Percentiles rank a stretch among this genome's conserved stretches.
These are phyloP conservation scores for Solioccasus polychromus DNA, from an alignment of 768 basidiomycete species.

Conservation along the genomic window DNA sequence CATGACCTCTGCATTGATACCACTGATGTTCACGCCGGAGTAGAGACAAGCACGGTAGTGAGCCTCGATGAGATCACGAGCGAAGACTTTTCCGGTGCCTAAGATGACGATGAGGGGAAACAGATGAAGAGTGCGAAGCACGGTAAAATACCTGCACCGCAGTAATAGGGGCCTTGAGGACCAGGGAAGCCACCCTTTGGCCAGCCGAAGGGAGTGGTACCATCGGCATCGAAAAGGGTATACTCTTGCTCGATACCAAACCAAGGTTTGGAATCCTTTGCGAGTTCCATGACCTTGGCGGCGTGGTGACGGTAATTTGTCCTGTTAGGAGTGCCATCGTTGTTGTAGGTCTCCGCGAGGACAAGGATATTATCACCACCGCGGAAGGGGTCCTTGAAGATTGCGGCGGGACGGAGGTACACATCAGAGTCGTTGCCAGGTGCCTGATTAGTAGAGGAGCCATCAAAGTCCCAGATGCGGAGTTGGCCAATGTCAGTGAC, in stretches of 20 bases:
- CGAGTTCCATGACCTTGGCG: conserved; percentile 93
- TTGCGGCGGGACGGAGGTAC: conserved; percentile 94
- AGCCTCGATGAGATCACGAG: conserved; percentile 97
- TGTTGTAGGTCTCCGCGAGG: conserved; percentile 97
- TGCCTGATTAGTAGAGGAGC: conserved; percentile 96
- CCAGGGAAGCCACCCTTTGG: conserved; percentile 99
- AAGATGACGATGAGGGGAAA: conserved; percentile 9
- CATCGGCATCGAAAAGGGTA: conserved; percentile 93
- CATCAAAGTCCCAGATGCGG: conserved; percentile 99
- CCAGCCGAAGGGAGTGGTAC: conserved; percentile 83
- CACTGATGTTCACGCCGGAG: conserved; percentile 94
- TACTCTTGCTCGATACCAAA: conserved; percentile 99
- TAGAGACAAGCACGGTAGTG: conserved; percentile 98
- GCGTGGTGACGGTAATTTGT: conserved; percentile 95
- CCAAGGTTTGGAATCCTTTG: conserved; percentile 82
- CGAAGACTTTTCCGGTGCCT: conserved; percentile 98
- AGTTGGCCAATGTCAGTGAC: conserved; percentile 87
- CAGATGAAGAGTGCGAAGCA: not conserved
- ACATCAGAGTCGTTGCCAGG: conserved; percentile 95
- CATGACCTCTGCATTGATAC: conserved; percentile 99
- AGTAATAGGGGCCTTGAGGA: conserved; percentile 99
- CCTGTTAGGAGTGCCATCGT: conserved; percentile 95
- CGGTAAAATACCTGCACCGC: conserved; percentile 77
- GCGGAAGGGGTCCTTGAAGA: conserved; percentile 99
- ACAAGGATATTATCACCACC: conserved; percentile 97